A percentile compares a stretch with the other conserved stretches of the same genome.
Conservation (phyloP, 2,329 filamentous ascomycete species). For the Immersiporthe knoxdaviesiana region DNA sequence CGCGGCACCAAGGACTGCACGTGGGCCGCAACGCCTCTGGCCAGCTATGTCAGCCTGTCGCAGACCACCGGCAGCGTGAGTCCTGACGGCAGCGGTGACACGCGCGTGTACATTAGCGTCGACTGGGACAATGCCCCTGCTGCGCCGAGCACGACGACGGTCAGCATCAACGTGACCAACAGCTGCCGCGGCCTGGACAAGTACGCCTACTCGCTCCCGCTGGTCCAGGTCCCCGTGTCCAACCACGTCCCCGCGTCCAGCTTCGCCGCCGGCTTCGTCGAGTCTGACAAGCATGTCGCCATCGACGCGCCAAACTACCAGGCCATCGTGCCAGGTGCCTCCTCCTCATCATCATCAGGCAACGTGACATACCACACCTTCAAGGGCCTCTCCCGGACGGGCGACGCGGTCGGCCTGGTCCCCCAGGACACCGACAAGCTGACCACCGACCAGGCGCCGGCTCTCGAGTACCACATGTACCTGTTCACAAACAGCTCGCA, state of each 20-base stretch:
- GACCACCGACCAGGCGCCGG: slow-evolving; percentile 52
- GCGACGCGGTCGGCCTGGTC: slow-evolving; percentile 60
- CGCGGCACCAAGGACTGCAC: slow-evolving; percentile 57
- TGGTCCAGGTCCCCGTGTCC: slow-evolving; percentile 59
- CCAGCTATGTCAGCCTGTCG: slow-evolving; percentile 56
- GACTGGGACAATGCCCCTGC: slow-evolving; percentile 54
- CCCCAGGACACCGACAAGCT: slow-evolving; percentile 57
- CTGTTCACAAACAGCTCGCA: slow-evolving; percentile 56
- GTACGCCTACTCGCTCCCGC: slow-evolving; percentile 46
- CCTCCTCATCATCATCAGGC: slow-evolving; percentile 19
- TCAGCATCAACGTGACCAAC: slow-evolving; percentile 57
- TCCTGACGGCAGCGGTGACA: slow-evolving; percentile 50
- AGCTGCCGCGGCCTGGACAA: slow-evolving; percentile 48
- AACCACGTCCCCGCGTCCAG: slow-evolving; percentile 51
- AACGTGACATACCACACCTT: slow-evolving; percentile 55
- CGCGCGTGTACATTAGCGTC: slow-evolving; percentile 56
- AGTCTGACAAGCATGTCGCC: slow-evolving; percentile 60
- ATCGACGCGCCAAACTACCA: slow-evolving; percentile 60
- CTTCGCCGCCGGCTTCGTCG: slow-evolving; percentile 63
- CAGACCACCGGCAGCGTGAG: slow-evolving; percentile 54
- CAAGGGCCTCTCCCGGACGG: slow-evolving; percentile 59
- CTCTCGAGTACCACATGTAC: slow-evolving; percentile 64
- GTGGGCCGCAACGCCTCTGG: slow-evolving; percentile 53
- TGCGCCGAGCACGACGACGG: slow-evolving; percentile 45
- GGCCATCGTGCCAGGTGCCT: slow-evolving; percentile 41